Percentiles rank a stretch among this genome's conserved stretches.
Conservation (phyloP, 805 yeast genomes). For the Scheffersomyces coipomensis region DNA sequence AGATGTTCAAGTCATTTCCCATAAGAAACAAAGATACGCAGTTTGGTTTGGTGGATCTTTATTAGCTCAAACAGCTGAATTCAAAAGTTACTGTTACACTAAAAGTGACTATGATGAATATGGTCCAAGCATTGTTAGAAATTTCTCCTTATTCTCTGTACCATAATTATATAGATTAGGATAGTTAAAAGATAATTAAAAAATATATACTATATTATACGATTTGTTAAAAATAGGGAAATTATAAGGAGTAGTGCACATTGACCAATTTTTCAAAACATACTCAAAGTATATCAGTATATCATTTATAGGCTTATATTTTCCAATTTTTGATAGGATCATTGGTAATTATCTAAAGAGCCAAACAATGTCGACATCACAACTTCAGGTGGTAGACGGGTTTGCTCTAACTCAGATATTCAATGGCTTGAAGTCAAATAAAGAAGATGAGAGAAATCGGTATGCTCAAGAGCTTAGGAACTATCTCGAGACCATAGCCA, state of each 20-base stretch:
- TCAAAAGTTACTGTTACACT: slow-evolving; percentile 93
- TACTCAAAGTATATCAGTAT: too few relatives aligned
- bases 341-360: too few relatives aligned
- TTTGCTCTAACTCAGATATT: slow-evolving; percentile 53
- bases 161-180: slow-evolving; percentile 45
- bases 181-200: neutral
- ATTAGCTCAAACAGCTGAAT: slow-evolving; percentile 95
- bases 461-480: slow-evolving; percentile 73
- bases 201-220: too few relatives aligned
- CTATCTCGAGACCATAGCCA: slow-evolving; percentile 67
- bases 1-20: slow-evolving; percentile 94
- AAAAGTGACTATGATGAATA: slow-evolving; percentile 96
- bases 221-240: neutral
- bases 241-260: too few relatives aligned
- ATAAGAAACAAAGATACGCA: slow-evolving; percentile 96
- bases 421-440: slow-evolving; percentile 44
- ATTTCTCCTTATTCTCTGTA: slow-evolving; percentile 90
- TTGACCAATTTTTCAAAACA: too few relatives aligned
- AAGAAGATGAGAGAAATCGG: slow-evolving; percentile 41
- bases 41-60: slow-evolving; percentile 99
- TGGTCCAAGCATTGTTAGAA: slow-evolving; percentile 97
- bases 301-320: too few relatives aligned
- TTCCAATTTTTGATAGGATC: too few relatives aligned
- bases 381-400: slow-evolving; percentile 43
- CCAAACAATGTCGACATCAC: slow-evolving; percentile 22